Evolutionary conservation across 345 rosid genomes (phyloP).

Genomic region (Isatis tinctoria): DNA sequence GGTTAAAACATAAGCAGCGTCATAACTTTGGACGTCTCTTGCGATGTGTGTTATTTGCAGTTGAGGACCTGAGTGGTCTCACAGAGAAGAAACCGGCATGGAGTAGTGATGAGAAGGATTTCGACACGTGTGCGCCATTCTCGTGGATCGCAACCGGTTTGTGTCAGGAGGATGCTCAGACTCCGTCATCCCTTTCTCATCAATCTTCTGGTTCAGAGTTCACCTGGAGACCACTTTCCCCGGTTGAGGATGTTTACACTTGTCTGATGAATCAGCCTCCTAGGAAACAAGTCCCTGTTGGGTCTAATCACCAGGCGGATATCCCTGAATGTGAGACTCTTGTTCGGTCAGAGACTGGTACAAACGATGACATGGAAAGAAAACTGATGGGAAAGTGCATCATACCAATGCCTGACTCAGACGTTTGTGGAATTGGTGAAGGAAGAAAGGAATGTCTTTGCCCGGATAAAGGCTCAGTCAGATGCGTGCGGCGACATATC

Average conservation of each 20-base stretch:
- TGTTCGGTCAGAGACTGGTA: background rate
- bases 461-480: conserved; percentile 46
- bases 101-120: conserved; percentile 18
- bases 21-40: conserved; percentile 2
- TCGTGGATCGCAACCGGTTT: conserved; percentile 13
- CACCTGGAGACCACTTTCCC: conserved; percentile 30
- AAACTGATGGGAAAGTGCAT: conserved; percentile 56
- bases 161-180: conserved; percentile 32
- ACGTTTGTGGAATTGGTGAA: conserved; percentile 28
- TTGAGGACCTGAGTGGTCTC: conserved; percentile 18
- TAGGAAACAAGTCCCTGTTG: conserved; percentile 45
- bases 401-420: conserved; percentile 49
- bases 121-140: conserved; percentile 20
- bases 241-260: conserved; percentile 28
- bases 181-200: conserved; percentile 28
- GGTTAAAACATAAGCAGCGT: background rate
- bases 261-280: conserved; percentile 32
- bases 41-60: conserved; percentile 8
- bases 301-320: conserved; percentile 67
- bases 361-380: conserved; percentile 28
- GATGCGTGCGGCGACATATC: conserved; percentile 65
- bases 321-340: conserved; percentile 40
- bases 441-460: conserved; percentile 57
- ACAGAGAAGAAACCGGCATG: conserved; percentile 9
- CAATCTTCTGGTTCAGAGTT: conserved; percentile 33